Conservation (phyloP, 306 rosid species). For the Malus fusca region DNA sequence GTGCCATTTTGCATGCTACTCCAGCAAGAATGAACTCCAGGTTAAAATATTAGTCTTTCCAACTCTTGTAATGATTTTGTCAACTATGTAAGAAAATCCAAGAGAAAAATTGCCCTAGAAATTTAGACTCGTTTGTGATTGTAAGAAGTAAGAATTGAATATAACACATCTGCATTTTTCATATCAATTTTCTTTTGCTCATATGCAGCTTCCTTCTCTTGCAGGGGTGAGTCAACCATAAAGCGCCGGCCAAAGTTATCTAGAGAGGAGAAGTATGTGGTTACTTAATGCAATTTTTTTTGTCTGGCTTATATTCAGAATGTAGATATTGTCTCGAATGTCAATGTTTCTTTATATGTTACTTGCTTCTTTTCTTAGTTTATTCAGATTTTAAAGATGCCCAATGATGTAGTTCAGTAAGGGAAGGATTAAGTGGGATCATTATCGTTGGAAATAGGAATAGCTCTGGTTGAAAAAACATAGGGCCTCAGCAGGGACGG, state of each 20-base stretch:
- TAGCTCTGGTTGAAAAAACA: background rate
- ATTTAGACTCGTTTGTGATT: background rate
- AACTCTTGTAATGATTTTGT: background rate
- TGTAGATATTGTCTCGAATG: background rate
- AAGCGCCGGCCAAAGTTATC: constrained; percentile 57
- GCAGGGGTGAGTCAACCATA: constrained; percentile 43
- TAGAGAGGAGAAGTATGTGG: constrained; percentile 56
- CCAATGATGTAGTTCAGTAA: background rate
- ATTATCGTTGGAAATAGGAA: background rate
- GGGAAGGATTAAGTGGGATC: background rate
- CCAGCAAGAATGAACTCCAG: constrained; percentile 74
- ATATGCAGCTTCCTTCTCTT: constrained; percentile 14
- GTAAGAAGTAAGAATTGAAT: background rate
- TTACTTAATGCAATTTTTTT: background rate
- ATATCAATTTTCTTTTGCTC: constrained; percentile 1
- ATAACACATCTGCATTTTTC: background rate
- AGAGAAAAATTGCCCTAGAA: background rate
- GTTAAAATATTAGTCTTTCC: constrained; percentile 30
- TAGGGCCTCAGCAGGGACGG: background rate
- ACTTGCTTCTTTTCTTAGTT: background rate
- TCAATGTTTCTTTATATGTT: background rate
- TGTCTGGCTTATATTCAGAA: background rate
- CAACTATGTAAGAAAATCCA: background rate
- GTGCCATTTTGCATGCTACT: constrained; percentile 88
- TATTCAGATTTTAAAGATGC: background rate